phyloP scores from a whole-genome alignment of 495 filamentous ascomycete genomes.

The Neurospora sp. region DNA sequence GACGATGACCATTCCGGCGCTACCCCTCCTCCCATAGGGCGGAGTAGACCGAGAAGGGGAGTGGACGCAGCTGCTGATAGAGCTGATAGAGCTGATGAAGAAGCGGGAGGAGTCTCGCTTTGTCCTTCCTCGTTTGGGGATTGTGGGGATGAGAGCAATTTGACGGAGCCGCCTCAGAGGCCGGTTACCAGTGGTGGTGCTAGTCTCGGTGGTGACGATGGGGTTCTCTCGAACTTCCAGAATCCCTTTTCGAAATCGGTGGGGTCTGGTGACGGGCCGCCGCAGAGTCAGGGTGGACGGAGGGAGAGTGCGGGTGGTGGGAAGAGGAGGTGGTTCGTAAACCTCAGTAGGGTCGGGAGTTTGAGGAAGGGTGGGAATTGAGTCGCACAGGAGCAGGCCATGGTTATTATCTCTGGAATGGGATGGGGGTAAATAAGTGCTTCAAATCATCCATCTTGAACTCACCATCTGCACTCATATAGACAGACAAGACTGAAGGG shows the following conservation, averaged over 20 bases:
- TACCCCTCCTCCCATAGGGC: constrained; percentile 37
- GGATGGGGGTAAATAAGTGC: not conserved
- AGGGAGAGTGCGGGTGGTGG: not conserved
- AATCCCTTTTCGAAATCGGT: not conserved
- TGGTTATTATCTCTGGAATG: not conserved
- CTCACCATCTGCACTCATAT: not conserved
- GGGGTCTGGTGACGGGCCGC: not conserved
- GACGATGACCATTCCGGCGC: constrained; percentile 23
- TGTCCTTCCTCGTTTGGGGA: not conserved
- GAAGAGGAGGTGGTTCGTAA: constrained; percentile 29
- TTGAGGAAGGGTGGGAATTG: constrained; percentile 14
- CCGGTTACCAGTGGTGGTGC: not conserved
- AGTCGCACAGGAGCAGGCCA: not conserved
- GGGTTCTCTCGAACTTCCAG: not conserved
- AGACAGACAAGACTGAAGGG: not conserved
- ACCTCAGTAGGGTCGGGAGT: constrained; percentile 25
- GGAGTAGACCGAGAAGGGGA: constrained; percentile 22
- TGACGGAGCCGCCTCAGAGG: not conserved
- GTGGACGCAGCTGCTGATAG: not conserved
- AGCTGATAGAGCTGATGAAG: constrained; percentile 2
- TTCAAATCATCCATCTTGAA: not conserved
- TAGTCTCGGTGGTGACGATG: not conserved
- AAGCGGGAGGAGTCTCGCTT: constrained; percentile 12
- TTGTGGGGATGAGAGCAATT: not conserved
- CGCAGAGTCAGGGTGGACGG: not conserved